Percentiles rank a stretch among this genome's conserved stretches.
These are phyloP conservation scores for Cryptococcus neoformans DNA, from an alignment of 1,284 basidiomycete species.

Conservation along the genomic window DNA sequence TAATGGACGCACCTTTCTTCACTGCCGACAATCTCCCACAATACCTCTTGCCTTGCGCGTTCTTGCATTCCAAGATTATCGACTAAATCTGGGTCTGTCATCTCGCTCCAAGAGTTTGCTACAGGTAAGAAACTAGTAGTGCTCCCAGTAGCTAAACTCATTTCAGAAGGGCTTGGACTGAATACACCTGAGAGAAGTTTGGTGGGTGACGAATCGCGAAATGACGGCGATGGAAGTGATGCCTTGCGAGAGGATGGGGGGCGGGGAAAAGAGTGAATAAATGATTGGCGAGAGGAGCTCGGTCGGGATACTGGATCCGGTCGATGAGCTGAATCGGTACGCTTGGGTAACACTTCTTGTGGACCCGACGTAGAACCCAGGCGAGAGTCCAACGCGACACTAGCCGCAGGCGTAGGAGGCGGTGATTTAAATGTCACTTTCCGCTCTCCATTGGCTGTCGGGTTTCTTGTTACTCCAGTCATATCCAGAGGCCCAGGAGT, in stretches of 20 bases:
- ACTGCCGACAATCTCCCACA: slow-evolving; percentile 96
- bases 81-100: slow-evolving; percentile 91
- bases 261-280: slow-evolving; percentile 8
- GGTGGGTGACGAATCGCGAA: slow-evolving; percentile 7
- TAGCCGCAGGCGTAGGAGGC: slow-evolving; percentile 30
- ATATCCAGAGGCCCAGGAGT: not conserved
- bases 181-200: not conserved
- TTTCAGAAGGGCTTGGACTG: slow-evolving; percentile 24
- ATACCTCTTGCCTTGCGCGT: slow-evolving; percentile 90
- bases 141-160: slow-evolving; percentile 10
- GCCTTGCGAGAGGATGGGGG: slow-evolving; percentile 18
- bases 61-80: slow-evolving; percentile 89
- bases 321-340: too few relatives aligned
- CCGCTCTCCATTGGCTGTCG: slow-evolving; percentile 21
- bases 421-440: slow-evolving; percentile 37
- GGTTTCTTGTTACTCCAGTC: not conserved
- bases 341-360: too few relatives aligned
- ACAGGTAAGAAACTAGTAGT: slow-evolving; percentile 49
- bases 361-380: too few relatives aligned
- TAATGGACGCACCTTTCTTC: slow-evolving; percentile 74
- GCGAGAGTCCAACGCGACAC: slow-evolving; percentile 18
- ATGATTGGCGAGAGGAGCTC: slow-evolving; percentile 10
- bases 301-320: not conserved
- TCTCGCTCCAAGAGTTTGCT: slow-evolving; percentile 90
- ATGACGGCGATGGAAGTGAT: too few relatives aligned